Evolutionary conservation across 2,329 filamentous ascomycete species (phyloP).

Genomic region (Monilinia aucupariae): DNA sequence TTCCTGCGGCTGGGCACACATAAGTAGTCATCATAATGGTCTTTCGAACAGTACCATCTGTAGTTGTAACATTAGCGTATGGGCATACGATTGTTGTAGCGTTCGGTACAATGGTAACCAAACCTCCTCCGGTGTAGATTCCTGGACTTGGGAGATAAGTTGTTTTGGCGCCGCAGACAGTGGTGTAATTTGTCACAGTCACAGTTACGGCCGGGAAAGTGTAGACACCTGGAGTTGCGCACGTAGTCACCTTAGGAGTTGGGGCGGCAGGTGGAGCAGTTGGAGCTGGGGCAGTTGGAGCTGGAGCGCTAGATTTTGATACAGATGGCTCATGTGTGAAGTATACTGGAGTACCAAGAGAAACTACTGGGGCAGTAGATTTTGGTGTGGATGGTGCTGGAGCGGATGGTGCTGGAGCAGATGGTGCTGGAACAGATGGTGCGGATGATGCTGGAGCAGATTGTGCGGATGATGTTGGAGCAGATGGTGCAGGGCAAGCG

Average conservation of each 20-base stretch:
- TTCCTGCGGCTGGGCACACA: constrained; percentile 67
- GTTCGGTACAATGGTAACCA: constrained; percentile 63
- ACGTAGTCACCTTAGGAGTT: constrained; percentile 46
- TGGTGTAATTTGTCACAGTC: constrained; percentile 60
- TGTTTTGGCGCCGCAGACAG: constrained; percentile 58
- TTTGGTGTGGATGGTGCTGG: constrained; percentile 11
- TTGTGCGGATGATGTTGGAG: no score
- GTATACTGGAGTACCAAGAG: neutral
- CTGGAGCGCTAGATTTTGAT: neutral
- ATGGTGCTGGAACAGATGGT: neutral
- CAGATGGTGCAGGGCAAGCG: no score
- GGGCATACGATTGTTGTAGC: constrained; percentile 66
- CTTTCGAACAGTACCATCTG: constrained; percentile 56
- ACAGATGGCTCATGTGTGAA: constrained; percentile 13
- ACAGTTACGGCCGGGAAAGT: constrained; percentile 70
- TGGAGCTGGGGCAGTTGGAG: constrained; percentile 18
- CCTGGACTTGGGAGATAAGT: constrained; percentile 57
- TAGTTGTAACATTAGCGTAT: constrained; percentile 59
- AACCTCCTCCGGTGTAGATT: constrained; percentile 64
- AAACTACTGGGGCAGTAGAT: no score
- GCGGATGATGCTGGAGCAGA: no score
- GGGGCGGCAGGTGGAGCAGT: constrained; percentile 40
- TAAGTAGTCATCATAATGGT: constrained; percentile 65
- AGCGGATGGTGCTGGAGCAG: neutral
- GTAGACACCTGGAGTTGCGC: constrained; percentile 65